Conservation (phyloP, 1,284 basidiomycete species). For the Macrocystidia cucumis region DNA sequence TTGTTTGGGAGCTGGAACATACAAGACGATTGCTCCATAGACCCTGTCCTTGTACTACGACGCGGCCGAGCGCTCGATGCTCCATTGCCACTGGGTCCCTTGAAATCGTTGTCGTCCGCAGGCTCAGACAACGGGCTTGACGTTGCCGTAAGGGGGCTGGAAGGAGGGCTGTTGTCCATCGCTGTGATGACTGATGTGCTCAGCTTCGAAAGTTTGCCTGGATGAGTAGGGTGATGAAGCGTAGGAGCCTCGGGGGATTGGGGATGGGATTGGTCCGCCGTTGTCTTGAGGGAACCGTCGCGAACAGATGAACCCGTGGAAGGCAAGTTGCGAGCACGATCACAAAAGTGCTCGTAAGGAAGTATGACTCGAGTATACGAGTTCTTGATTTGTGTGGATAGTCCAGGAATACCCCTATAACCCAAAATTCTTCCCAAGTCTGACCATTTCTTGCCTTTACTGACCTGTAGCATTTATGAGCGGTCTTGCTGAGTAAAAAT, state of each 20-base stretch:
- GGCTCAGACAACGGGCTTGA: constrained; percentile 77
- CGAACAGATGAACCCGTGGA: constrained; percentile 31
- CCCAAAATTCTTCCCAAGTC: constrained; percentile 79
- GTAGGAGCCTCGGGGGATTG: too few species aligned
- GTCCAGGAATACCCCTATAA: constrained; percentile 73
- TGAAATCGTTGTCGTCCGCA: constrained; percentile 62
- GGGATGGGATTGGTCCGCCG: constrained; percentile 31
- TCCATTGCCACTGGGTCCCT: constrained; percentile 32
- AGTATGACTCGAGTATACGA: constrained; percentile 89
- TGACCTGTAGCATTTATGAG: constrained; percentile 45
- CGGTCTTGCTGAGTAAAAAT: neutral
- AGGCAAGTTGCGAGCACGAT: constrained; percentile 64
- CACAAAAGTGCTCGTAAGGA: constrained; percentile 90
- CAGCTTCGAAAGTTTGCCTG: constrained; percentile 29
- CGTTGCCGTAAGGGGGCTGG: constrained; percentile 62
- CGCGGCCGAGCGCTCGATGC: constrained; percentile 27
- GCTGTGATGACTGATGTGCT: constrained; percentile 25
- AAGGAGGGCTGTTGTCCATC: constrained; percentile 45
- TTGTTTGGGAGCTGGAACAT: constrained; percentile 7
- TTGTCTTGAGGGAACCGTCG: constrained; percentile 30
- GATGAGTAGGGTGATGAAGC: too few species aligned
- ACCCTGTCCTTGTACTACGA: constrained; percentile 35
- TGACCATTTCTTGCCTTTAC: constrained; percentile 77
- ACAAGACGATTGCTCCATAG: constrained; percentile 32
- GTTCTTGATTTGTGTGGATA: constrained; percentile 83